A percentile compares a stretch with the other conserved stretches of the same genome.
Evolutionary conservation across 78 protist species (phyloP).

Genomic region (Tieghemostelium lacteum): DNA sequence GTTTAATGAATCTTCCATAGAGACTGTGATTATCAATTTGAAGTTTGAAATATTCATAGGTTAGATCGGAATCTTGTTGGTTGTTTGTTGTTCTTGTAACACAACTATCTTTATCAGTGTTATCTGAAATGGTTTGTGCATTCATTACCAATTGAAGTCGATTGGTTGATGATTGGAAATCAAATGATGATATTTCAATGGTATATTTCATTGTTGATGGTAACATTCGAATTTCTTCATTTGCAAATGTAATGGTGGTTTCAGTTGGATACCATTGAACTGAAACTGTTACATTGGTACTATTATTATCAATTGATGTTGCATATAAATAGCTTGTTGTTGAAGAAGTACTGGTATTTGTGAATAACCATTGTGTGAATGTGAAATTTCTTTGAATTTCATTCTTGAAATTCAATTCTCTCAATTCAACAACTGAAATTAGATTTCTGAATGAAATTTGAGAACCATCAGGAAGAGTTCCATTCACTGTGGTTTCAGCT

Average conservation of each 20-base stretch:
- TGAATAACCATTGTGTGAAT: too few species aligned
- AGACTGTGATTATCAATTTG: neutral
- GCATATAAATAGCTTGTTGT: too few species aligned
- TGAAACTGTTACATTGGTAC: neutral
- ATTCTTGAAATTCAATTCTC: slow-evolving; percentile 2
- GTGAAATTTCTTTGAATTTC: too few species aligned
- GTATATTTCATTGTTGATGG: slow-evolving; percentile 52
- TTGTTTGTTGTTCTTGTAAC: too few species aligned
- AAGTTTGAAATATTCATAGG: neutral
- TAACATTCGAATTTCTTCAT: neutral
- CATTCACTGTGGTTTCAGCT: neutral
- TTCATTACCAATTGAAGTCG: slow-evolving; percentile 42
- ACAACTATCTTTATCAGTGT: neutral
- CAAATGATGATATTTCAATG: neutral
- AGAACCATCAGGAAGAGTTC: neutral
- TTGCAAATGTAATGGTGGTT: slow-evolving; percentile 23
- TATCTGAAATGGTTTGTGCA: neutral
- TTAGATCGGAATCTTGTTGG: too few species aligned
- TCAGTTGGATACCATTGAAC: neutral
- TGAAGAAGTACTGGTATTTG: too few species aligned
- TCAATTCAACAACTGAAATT: slow-evolving; percentile 3
- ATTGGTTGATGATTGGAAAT: neutral
- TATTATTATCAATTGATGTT: too few species aligned
- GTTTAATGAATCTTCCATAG: slow-evolving; percentile 23
- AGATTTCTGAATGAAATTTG: neutral